Base-by-base conservation (phyloP, 225 moss, liverwort and hornwort species). In the Marchantia paleacea region DNA sequence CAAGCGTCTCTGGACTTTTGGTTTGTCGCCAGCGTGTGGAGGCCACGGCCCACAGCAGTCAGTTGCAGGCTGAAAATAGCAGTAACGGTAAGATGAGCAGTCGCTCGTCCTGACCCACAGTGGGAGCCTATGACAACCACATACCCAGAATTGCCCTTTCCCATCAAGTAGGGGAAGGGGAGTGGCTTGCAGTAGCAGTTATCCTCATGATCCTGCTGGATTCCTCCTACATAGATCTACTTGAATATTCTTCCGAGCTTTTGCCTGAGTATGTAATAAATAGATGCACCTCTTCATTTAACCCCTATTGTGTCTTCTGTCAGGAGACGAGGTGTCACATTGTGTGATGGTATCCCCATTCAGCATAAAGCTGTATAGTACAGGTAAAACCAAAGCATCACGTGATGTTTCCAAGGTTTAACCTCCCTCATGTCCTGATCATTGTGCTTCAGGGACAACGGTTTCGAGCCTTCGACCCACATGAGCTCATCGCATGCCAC, bases 121-220 rank as follows among this genome's bases (percentile, higher is more conserved):
- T 28, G 0, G 18, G 13, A n/a, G 28, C 50, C n/a, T 72, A 51
- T 29, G 28, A n/a, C 55, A 75, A 53, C 55, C 75, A 75, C 75
- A 55, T 6, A 75, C 10, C 72, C 8, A 51, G 72, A 10, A 22
- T 18, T 52, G 75, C 54, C 55, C 52, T 75, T 75, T 55, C 75
- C 54, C 28, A 28, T 75, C 54, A n/a, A 10, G 7, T 28, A 74
- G 68, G 29, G 68, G 30, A 6, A 69, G 39, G 75, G 75, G 54
- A 55, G 74, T 74, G 22, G 53, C 74, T 50, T 52, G 53, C 73
- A n/a, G 73, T 73, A 24, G 52, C 73, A 53, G 52, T 52, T 52
- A 73, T 73, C 73, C 25, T 24, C 14, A 75, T 28, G 15, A 26
- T 51, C 75, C 54, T 13, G 12, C 29, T 55, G 54, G 75, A 55